Evolutionary conservation across 2,329 filamentous ascomycete species (phyloP).

Genomic region (Canariomyces notabilis): DNA sequence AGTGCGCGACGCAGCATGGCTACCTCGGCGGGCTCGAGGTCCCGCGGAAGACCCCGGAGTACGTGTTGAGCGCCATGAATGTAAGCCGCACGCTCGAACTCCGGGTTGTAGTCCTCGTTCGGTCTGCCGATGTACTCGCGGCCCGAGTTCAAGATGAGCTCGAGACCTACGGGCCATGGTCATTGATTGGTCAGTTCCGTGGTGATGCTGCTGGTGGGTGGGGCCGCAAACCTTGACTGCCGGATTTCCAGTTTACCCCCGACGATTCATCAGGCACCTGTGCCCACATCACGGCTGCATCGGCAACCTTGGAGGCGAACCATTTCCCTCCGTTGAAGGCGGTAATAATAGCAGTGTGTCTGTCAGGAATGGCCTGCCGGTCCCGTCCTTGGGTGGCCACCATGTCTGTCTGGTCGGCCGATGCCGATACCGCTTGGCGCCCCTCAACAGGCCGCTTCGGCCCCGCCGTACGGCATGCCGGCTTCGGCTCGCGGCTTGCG

Average conservation of each 20-base stretch:
- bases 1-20: conserved; percentile 47
- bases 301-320: conserved; percentile 1
- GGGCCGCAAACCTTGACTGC: conserved; percentile 8
- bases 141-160: conserved; percentile 40
- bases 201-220: neutral
- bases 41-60: conserved; percentile 54
- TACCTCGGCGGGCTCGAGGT: conserved; percentile 52
- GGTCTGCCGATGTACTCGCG: conserved; percentile 33
- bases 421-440: neutral
- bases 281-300: neutral
- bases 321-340: neutral
- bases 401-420: neutral
- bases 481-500: neutral
- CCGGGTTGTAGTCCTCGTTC: conserved; percentile 31
- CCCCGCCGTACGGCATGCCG: too few relatives aligned
- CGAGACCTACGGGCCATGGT: conserved; percentile 32
- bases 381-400: neutral
- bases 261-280: neutral
- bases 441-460: too few relatives aligned
- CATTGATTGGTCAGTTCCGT: neutral
- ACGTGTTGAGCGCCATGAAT: conserved; percentile 60
- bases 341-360: neutral
- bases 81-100: conserved; percentile 58
- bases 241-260: conserved; percentile 13
- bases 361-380: neutral